phyloP scores from a whole-genome alignment of 352 stramenopile genomes.

The Phytophthora capsici region DNA sequence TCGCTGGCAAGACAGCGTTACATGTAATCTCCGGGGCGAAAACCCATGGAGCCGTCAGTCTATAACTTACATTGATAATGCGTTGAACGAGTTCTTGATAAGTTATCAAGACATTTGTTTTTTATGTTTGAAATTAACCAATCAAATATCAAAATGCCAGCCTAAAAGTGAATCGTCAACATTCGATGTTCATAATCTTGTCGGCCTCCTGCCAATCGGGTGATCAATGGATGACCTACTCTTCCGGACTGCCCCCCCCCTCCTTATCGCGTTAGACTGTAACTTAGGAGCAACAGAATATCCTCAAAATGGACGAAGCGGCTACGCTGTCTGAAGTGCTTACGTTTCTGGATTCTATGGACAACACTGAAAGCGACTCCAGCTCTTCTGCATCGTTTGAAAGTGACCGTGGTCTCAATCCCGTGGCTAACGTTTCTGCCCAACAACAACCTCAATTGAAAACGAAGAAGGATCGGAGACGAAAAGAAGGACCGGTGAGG shows the following conservation, averaged over 20 bases:
- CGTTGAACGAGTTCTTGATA: too few species aligned
- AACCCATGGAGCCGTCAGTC: too few species aligned
- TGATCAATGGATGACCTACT: too few species aligned
- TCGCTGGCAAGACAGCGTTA: too few species aligned
- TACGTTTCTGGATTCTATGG: constrained; percentile 14
- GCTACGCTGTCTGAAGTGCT: constrained; percentile 13
- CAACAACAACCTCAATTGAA: constrained; percentile 3
- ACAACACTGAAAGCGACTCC: constrained; percentile 24
- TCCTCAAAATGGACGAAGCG: constrained; percentile 6
- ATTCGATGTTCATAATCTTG: constrained; percentile 9
- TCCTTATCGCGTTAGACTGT: too few species aligned
- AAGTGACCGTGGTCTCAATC: not conserved
- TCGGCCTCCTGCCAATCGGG: not conserved
- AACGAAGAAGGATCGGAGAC: constrained; percentile 21
- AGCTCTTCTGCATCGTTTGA: constrained; percentile 11
- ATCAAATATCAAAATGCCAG: too few species aligned
- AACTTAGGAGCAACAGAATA: not conserved
- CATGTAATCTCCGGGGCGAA: too few species aligned
- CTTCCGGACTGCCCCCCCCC: too few species aligned
- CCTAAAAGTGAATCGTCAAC: not conserved
- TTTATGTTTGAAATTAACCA: too few species aligned
- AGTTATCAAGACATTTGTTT: too few species aligned
- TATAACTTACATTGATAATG: too few species aligned
- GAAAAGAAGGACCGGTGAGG: constrained; percentile 26
- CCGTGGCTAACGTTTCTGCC: not conserved